phyloP scores from a whole-genome alignment of 148 eudicot genomes.

The Rhododendron vialii region DNA sequence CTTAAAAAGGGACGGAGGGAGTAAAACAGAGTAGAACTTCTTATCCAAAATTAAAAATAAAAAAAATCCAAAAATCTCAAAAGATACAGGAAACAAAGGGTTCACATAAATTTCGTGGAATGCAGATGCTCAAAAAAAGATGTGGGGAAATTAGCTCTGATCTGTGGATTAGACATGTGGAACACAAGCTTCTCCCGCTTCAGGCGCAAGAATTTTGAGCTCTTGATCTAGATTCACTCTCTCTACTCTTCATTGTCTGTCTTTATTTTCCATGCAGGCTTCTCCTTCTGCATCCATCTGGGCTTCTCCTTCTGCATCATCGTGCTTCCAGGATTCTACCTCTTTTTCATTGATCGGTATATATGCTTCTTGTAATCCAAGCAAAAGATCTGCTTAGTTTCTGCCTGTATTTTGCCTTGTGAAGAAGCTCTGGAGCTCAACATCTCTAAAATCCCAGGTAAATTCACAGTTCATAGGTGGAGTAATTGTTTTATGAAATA shows the following conservation, averaged over 20 bases:
- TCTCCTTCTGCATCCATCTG: conserved; percentile 26
- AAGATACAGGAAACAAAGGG: background rate
- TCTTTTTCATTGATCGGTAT: conserved; percentile 39
- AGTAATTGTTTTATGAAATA: no score
- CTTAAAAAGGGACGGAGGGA: no score
- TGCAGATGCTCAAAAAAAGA: conserved; percentile 42
- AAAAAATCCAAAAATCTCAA: background rate
- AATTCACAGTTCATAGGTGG: no score
- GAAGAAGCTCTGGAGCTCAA: conserved; percentile 31
- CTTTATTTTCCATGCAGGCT: no score
- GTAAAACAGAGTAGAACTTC: no score
- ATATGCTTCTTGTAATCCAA: conserved; percentile 28
- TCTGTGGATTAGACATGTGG: conserved; percentile 36
- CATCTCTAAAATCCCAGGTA: no score
- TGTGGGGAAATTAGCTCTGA: conserved; percentile 45
- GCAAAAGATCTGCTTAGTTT: conserved; percentile 22
- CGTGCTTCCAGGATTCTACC: conserved; percentile 42
- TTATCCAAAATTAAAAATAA: no score
- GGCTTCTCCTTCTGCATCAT: conserved; percentile 26
- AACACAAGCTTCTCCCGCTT: conserved; percentile 25
- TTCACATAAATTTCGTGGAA: background rate
- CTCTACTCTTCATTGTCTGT: no score
- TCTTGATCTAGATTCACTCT: no score
- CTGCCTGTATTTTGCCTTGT: conserved; percentile 43
- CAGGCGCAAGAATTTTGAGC: conserved; percentile 16